Evolutionary conservation across 2,329 filamentous ascomycete genomes (phyloP).

Genomic region (Lachnum nothofagi): DNA sequence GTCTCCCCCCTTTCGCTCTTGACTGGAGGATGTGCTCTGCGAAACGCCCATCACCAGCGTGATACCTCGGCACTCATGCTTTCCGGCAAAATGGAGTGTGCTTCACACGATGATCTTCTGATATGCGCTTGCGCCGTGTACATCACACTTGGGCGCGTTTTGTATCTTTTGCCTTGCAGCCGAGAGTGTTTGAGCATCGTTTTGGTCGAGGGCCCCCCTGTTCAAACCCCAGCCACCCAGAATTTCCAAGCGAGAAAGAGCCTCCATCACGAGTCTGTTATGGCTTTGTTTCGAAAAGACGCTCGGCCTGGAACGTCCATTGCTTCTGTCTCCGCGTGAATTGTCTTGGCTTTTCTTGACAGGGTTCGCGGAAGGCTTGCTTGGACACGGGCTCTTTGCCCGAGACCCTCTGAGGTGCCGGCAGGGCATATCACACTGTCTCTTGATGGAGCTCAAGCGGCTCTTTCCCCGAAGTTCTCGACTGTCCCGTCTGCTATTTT

Average conservation of each 20-base stretch:
- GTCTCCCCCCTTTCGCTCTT: too few relatives aligned
- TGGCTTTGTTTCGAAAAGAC: slow-evolving; percentile 17
- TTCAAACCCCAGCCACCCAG: not conserved
- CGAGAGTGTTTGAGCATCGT: slow-evolving; percentile 22
- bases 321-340: slow-evolving; percentile 14
- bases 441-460: not conserved
- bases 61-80: slow-evolving; percentile 4
- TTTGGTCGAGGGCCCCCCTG: slow-evolving; percentile 13
- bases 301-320: slow-evolving; percentile 15
- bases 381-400: not conserved
- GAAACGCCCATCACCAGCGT: not conserved
- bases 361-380: not conserved
- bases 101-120: not conserved
- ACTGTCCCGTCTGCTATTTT: slow-evolving; percentile 10
- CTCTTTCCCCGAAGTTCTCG: slow-evolving; percentile 6
- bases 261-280: slow-evolving; percentile 12
- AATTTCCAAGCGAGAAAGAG: slow-evolving; percentile 5
- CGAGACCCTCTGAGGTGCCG: not conserved
- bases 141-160: slow-evolving; percentile 7
- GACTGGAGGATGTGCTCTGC: not conserved
- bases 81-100: not conserved
- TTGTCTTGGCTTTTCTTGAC: not conserved
- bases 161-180: slow-evolving; percentile 17
- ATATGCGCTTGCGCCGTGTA: not conserved
- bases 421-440: slow-evolving; percentile 10